phyloP scores from a whole-genome alignment of 345 rosid species.

The Garcia nutans region DNA sequence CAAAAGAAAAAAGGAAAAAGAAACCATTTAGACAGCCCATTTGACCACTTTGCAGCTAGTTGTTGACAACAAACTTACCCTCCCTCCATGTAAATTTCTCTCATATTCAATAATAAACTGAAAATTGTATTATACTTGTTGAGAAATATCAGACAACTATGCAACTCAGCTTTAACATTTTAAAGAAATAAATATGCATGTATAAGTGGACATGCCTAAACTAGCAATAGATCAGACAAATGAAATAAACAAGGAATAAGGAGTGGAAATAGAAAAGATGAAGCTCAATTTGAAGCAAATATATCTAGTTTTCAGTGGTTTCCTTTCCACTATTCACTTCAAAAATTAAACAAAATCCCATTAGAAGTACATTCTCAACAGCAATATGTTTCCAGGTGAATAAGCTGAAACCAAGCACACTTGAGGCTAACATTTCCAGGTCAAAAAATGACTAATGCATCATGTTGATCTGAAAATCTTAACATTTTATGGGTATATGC shows the following conservation, averaged over 20 bases:
- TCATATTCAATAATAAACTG: not conserved
- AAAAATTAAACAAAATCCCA: not conserved
- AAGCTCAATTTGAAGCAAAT: conserved; percentile 2
- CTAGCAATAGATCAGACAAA: not conserved
- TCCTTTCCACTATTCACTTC: not conserved
- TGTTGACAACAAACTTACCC: not conserved
- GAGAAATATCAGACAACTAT: not conserved
- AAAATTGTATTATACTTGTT: too few species aligned
- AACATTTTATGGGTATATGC: not conserved
- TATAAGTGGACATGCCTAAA: not conserved
- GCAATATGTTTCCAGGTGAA: not conserved
- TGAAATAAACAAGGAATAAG: not conserved
- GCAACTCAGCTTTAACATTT: not conserved
- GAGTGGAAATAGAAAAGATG: not conserved
- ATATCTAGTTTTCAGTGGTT: not conserved
- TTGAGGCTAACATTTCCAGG: not conserved
- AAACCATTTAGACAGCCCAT: not conserved
- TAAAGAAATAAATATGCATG: not conserved
- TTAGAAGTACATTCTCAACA: not conserved
- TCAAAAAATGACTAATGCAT: not conserved
- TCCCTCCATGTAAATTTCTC: not conserved
- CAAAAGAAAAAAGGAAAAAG: not conserved
- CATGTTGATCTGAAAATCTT: not conserved
- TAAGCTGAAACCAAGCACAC: not conserved
- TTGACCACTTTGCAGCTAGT: not conserved